Evolutionary conservation across 495 filamentous ascomycete genomes (phyloP).

Genomic region (Darksidea phi): DNA sequence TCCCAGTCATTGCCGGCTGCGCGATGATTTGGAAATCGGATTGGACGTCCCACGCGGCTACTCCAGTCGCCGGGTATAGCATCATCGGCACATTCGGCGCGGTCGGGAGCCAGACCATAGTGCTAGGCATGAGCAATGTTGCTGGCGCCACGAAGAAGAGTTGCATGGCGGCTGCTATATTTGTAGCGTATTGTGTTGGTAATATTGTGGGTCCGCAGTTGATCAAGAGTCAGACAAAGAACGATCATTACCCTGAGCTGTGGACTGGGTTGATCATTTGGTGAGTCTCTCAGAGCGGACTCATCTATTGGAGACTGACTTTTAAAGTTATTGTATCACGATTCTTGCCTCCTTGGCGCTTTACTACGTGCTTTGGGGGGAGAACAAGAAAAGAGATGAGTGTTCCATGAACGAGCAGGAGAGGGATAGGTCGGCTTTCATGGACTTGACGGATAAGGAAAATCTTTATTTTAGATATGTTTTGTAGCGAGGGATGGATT

Average conservation of each 20-base stretch:
- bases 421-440: slow-evolving; percentile 63
- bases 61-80: slow-evolving; percentile 66
- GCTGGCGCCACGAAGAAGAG: slow-evolving; percentile 78
- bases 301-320: background rate
- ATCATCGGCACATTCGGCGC: slow-evolving; percentile 70
- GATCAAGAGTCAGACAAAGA: slow-evolving; percentile 59
- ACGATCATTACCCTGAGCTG: slow-evolving; percentile 65
- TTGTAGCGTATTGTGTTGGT: slow-evolving; percentile 72
- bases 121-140: slow-evolving; percentile 67
- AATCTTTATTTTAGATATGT: slow-evolving; percentile 75
- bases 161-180: slow-evolving; percentile 68
- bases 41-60: slow-evolving; percentile 62
- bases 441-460: slow-evolving; percentile 73
- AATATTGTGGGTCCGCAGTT: slow-evolving; percentile 74
- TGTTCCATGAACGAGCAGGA: slow-evolving; percentile 59
- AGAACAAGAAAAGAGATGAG: slow-evolving; percentile 53
- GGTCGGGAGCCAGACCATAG: slow-evolving; percentile 64
- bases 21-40: slow-evolving; percentile 70
- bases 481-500: slow-evolving; percentile 44
- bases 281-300: slow-evolving; percentile 45
- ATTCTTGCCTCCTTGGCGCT: slow-evolving; percentile 55
- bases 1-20: slow-evolving; percentile 72
- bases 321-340: slow-evolving; percentile 65
- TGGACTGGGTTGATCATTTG: slow-evolving; percentile 72
- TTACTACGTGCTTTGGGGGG: slow-evolving; percentile 56